Evolutionary conservation across 331 rosid genomes (phyloP).

Genomic region (Rhamnella rubrinervis): DNA sequence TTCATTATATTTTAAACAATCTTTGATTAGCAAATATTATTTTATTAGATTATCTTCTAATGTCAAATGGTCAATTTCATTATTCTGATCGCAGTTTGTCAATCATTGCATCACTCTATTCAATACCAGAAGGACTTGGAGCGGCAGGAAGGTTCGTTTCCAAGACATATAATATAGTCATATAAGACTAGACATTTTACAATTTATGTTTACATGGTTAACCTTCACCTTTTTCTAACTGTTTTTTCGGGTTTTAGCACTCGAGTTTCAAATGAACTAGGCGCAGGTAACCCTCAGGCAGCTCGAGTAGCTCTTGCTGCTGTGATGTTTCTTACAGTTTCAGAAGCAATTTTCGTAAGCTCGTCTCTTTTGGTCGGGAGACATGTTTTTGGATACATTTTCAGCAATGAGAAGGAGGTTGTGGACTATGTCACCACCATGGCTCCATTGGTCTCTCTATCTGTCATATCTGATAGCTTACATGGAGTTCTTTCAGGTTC

Average conservation of each 20-base stretch:
- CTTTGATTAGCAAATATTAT: too few relatives aligned
- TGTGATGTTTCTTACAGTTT: slow-evolving; percentile 22
- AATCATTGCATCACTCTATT: slow-evolving; percentile 35
- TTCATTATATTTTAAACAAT: too few relatives aligned
- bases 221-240: not conserved
- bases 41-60: too few relatives aligned
- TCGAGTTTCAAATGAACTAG: slow-evolving; percentile 43
- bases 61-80: not conserved
- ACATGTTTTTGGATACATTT: slow-evolving; percentile 30
- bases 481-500: slow-evolving; percentile 38
- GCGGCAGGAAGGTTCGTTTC: slow-evolving; percentile 41
- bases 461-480: slow-evolving; percentile 27
- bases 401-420: slow-evolving; percentile 45
- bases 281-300: slow-evolving; percentile 45
- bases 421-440: slow-evolving; percentile 39
- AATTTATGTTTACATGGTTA: not conserved
- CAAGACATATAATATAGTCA: not conserved
- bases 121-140: slow-evolving; percentile 44
- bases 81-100: slow-evolving; percentile 43
- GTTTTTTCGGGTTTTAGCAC: slow-evolving; percentile 19
- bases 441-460: slow-evolving; percentile 41
- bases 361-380: slow-evolving; percentile 31
- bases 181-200: not conserved
- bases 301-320: slow-evolving; percentile 33
- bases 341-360: slow-evolving; percentile 26